These are phyloP conservation scores for Talaromyces piceae DNA, from an alignment of 2,329 filamentous ascomycete species.

Conservation along the genomic window DNA sequence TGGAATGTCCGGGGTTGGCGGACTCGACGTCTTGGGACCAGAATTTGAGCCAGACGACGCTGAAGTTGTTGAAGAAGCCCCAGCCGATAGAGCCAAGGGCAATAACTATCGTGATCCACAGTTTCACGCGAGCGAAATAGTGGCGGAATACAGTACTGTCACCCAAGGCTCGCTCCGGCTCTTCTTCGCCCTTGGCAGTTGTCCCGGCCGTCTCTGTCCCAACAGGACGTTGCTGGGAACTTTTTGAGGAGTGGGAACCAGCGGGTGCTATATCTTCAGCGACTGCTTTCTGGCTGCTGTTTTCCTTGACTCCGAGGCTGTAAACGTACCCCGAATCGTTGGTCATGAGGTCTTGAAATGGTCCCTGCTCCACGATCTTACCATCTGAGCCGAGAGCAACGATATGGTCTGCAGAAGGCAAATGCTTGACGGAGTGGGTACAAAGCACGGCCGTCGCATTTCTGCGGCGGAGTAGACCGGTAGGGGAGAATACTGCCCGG, in stretches of 20 bases:
- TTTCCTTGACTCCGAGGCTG: conserved; percentile 5
- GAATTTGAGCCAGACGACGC: conserved; percentile 1
- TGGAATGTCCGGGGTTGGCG: background rate
- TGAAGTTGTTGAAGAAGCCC: conserved; percentile 4
- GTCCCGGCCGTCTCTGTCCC: background rate
- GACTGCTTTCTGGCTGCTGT: background rate
- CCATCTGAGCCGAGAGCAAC: conserved; percentile 32
- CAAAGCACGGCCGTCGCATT: conserved; percentile 1
- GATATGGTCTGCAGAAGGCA: conserved; percentile 30
- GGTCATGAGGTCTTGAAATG: conserved; percentile 25
- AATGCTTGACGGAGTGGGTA: conserved; percentile 5
- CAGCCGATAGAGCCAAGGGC: conserved; percentile 1
- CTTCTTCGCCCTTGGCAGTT: conserved; percentile 5
- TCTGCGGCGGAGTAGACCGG: conserved; percentile 4
- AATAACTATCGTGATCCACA: background rate
- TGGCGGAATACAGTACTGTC: conserved; percentile 4
- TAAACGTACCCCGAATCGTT: conserved; percentile 1
- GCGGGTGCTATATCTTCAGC: background rate
- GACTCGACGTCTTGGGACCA: background rate
- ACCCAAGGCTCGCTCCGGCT: background rate
- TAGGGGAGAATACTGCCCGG: conserved; percentile 5
- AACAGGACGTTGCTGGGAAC: background rate
- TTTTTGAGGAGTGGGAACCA: background rate
- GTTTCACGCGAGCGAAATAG: conserved; percentile 3
- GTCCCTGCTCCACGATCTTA: conserved; percentile 34